Percentiles rank a stretch among this genome's conserved stretches.
Conservation (phyloP, 2,329 filamentous ascomycete species). For the Pseudovirgaria hyperparasitica region DNA sequence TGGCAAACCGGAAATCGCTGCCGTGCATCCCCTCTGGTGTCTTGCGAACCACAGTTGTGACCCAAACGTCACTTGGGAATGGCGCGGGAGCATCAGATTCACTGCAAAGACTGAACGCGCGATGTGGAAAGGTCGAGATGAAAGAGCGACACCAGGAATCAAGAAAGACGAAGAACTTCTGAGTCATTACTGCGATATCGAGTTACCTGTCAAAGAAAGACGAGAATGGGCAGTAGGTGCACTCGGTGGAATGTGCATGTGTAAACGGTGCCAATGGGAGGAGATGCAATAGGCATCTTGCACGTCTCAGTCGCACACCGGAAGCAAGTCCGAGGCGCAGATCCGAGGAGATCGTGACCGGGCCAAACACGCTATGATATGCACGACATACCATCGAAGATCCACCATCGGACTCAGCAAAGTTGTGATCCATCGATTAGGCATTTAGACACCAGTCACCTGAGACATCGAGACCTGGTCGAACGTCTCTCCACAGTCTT, state of each 20-base stretch:
- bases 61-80: constrained; percentile 91
- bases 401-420: too few species aligned
- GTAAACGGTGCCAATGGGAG: constrained; percentile 68
- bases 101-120: constrained; percentile 48
- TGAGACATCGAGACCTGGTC: too few species aligned
- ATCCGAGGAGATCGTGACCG: too few species aligned
- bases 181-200: constrained; percentile 89
- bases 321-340: too few species aligned
- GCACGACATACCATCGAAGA: too few species aligned
- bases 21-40: constrained; percentile 93
- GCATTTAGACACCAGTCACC: too few species aligned
- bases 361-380: too few species aligned
- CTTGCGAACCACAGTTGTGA: constrained; percentile 93
- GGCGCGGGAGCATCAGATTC: constrained; percentile 67
- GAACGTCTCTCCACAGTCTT: too few species aligned
- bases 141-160: constrained; percentile 43
- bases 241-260: constrained; percentile 81
- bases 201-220: constrained; percentile 62
- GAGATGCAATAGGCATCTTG: too few species aligned
- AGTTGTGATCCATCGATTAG: too few species aligned
- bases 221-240: constrained; percentile 83
- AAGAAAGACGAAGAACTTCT: constrained; percentile 71
- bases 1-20: constrained; percentile 78
- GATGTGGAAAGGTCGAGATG: constrained; percentile 29
- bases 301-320: too few species aligned